Evolutionary conservation across 768 basidiomycete genomes (phyloP), one percentile per base, ranked within the genome.

Genomic region (Amanita rimosa): DNA sequence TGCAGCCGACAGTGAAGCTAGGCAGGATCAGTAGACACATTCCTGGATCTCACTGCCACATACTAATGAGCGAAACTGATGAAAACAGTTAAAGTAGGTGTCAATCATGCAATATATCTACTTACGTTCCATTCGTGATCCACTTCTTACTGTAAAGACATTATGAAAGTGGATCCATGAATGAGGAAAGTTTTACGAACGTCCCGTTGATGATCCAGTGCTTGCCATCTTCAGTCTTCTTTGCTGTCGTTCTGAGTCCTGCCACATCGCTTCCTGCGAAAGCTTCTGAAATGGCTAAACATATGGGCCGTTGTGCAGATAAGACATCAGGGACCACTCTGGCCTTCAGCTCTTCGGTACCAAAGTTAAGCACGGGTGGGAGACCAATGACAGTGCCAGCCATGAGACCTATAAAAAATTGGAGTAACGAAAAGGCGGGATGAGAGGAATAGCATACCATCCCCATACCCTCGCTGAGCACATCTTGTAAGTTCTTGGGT

Each of bases 281-380:
- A 0, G 91, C 89, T 63, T 96, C 92, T 29, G 85, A 83, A 51
- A 94, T 88, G 35, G 92, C 92, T 13, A 94, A 69, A 53, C 80
- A 85, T 53, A 94, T 87, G 55, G 78, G 81, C 67, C 84, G 88
- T 67, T 81, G 76, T 17, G 81, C 84, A 41, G 75, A 68, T 29
- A 90, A 67, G 2, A 86, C 73, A 48, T 85, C 84, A 9, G 78
- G 76, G 10, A 85, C 58, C 52, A 83, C 68, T 58, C 68, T 75
- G 16, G 69, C 66, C 59, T 70, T 74, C 38, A 76, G 64, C 40
- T 73, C 78, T 2, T 74, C 72, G 27, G 67, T 73, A 5, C 78
- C 91, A 58, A 91, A 95, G 66, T 92, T 90, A 51, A 92, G 67
- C 29, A 92, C 76, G 0, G 89, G 89, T 1, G 89, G 89, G 9